Conservation (phyloP, 768 basidiomycete genomes). For the Podaxis sp. region DNA sequence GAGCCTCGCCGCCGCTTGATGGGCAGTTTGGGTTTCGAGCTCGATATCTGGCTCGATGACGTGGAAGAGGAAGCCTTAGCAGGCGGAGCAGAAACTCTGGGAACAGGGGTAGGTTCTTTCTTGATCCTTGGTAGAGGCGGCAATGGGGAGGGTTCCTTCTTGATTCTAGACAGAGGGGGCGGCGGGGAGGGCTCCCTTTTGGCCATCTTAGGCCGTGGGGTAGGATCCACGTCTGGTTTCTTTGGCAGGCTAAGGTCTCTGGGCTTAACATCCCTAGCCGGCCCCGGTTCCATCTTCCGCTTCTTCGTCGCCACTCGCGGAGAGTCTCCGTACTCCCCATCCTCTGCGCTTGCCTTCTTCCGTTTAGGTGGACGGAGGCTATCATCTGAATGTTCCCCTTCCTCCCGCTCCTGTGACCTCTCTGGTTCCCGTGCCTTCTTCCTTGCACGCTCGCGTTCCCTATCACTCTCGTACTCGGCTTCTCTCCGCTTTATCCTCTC, state of each 20-base stretch:
- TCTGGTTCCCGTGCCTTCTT: constrained; percentile 17
- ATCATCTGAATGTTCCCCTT: constrained; percentile 19
- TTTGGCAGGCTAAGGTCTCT: constrained; percentile 22
- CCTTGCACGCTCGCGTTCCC: constrained; percentile 13
- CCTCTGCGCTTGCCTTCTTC: constrained; percentile 29
- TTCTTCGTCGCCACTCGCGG: constrained; percentile 11
- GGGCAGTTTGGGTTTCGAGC: not conserved
- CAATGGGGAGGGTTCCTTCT: constrained; percentile 9
- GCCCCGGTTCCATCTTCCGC: constrained; percentile 9
- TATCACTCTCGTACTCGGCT: constrained; percentile 9
- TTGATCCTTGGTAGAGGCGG: constrained; percentile 17
- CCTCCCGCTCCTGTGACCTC: constrained; percentile 19
- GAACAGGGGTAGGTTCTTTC: constrained; percentile 6
- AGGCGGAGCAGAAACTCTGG: constrained; percentile 8
- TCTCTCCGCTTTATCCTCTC: constrained; percentile 16
- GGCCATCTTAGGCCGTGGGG: not conserved
- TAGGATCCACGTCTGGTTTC: constrained; percentile 26
- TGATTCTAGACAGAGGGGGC: constrained; percentile 12
- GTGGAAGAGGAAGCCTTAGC: constrained; percentile 13
- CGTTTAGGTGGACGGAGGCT: constrained; percentile 30
- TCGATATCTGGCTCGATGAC: constrained; percentile 9
- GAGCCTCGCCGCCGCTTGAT: constrained; percentile 46
- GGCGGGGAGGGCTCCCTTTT: constrained; percentile 12
- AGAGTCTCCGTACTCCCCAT: constrained; percentile 23
- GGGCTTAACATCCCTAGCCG: not conserved